These are phyloP conservation scores for Eudorina sp. DNA, from an alignment of 139 green algal genomes.

Conservation along the genomic window DNA sequence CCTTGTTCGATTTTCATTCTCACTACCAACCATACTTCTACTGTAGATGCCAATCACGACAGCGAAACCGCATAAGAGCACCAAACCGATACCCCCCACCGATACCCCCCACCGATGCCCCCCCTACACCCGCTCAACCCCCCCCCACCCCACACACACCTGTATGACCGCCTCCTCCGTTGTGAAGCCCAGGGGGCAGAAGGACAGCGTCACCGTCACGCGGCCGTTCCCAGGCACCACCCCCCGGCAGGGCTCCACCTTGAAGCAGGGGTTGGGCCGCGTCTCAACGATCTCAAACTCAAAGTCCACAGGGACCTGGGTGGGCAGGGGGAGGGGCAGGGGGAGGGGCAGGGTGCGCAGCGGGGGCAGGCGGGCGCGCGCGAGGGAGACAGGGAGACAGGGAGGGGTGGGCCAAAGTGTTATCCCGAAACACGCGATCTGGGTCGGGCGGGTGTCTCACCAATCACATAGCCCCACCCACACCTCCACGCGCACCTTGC, in stretches of 20 bases:
- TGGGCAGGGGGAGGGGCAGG: background rate
- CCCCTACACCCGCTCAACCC: background rate
- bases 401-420: background rate
- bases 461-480: background rate
- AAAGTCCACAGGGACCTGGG: constrained; percentile 67
- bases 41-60: no score
- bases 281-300: constrained; percentile 63
- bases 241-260: constrained; percentile 45
- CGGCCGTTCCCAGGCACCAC: constrained; percentile 62
- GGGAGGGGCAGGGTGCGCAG: background rate
- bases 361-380: background rate
- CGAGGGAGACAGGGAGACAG: background rate
- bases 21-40: no score
- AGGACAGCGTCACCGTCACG: constrained; percentile 51
- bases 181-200: constrained; percentile 53
- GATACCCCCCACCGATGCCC: background rate
- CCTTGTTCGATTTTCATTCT: no score
- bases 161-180: constrained; percentile 62
- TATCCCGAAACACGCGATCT: no score
- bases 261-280: constrained; percentile 57
- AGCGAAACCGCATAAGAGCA: no score
- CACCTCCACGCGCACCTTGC: constrained; percentile 61
- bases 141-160: constrained; percentile 46
- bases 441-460: no score
- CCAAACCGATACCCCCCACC: background rate